These are phyloP conservation scores for Aureobasidium lini DNA, from an alignment of 2,329 filamentous ascomycete species.

Conservation along the genomic window DNA sequence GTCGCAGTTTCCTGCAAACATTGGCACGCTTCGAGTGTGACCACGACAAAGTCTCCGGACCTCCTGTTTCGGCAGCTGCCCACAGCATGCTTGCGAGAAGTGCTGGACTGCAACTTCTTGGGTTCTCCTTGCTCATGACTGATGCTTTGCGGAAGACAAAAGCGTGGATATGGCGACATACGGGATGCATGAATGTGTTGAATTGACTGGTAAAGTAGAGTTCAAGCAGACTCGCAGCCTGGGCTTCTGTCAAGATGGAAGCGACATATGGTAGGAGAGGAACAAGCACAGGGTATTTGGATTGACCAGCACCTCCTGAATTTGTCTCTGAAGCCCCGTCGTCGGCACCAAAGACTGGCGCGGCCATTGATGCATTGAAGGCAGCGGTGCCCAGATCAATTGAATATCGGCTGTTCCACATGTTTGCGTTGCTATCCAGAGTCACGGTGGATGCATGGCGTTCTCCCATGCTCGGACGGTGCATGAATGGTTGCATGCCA, in stretches of 20 bases:
- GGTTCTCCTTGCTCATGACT: constrained; percentile 14
- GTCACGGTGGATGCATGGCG: constrained; percentile 12
- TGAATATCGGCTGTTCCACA: constrained; percentile 11
- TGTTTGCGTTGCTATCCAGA: constrained; percentile 5
- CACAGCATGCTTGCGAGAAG: constrained; percentile 11
- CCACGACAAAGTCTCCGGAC: constrained; percentile 11
- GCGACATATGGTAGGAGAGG: constrained; percentile 10
- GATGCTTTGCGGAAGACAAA: constrained; percentile 11
- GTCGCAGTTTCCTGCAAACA: constrained; percentile 8
- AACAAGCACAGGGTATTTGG: constrained; percentile 12
- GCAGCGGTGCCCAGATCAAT: constrained; percentile 7
- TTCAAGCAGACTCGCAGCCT: constrained; percentile 9
- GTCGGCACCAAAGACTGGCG: constrained; percentile 1
- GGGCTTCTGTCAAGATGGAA: constrained; percentile 10
- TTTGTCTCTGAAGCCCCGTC: constrained; percentile 7
- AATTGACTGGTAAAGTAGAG: constrained; percentile 14
- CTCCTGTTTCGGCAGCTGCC: constrained; percentile 13
- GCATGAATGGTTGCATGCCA: constrained; percentile 3
- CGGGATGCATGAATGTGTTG: constrained; percentile 14
- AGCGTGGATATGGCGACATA: constrained; percentile 12
- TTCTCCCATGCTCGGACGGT: constrained; percentile 9
- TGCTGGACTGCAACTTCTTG: constrained; percentile 10
- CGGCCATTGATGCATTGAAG: constrained; percentile 4
- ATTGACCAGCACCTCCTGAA: background rate
- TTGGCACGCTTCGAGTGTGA: constrained; percentile 10